A percentile compares a stretch with the other conserved stretches of the same genome.
Conservation (phyloP, 169 alveolate genomes). For the Plasmodium cynomolgi region DNA sequence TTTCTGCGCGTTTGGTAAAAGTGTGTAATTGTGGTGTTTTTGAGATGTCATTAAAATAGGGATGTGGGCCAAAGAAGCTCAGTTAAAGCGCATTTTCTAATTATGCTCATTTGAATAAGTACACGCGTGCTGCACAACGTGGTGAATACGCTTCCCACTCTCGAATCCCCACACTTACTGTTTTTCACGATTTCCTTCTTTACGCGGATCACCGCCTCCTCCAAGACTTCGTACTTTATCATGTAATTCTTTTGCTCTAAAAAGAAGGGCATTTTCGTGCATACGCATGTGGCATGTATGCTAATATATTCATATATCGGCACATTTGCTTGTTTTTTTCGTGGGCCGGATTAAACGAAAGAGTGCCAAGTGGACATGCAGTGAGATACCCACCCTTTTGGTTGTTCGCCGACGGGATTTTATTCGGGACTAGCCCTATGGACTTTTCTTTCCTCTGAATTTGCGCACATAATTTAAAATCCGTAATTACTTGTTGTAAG, state of each 20-base stretch:
- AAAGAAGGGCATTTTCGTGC: background rate
- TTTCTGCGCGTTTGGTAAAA: constrained; percentile 13
- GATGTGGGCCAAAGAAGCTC: background rate
- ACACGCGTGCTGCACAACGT: background rate
- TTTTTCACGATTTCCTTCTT: constrained; percentile 51
- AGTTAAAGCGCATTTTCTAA: constrained; percentile 3
- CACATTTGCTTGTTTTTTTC: background rate
- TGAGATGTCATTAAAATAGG: background rate
- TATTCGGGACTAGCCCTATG: constrained; percentile 48
- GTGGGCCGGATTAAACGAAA: background rate
- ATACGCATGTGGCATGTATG: background rate
- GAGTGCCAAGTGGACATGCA: background rate
- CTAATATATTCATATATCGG: background rate
- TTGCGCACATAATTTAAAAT: constrained; percentile 42
- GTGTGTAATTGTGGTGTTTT: background rate
- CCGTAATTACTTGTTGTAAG: constrained; percentile 43
- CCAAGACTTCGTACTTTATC: constrained; percentile 51
- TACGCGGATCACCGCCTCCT: constrained; percentile 61
- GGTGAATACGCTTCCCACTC: background rate
- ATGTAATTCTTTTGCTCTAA: constrained; percentile 48
- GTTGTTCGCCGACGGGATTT: constrained; percentile 21
- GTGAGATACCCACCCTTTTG: constrained; percentile 33
- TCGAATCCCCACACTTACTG: background rate
- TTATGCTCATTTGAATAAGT: background rate
- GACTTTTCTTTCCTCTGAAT: constrained; percentile 61